A percentile compares a stretch with the other conserved stretches of the same genome.
These are phyloP conservation scores for Hygrocybe punicea DNA, from an alignment of 768 basidiomycete genomes.

Conservation along the genomic window DNA sequence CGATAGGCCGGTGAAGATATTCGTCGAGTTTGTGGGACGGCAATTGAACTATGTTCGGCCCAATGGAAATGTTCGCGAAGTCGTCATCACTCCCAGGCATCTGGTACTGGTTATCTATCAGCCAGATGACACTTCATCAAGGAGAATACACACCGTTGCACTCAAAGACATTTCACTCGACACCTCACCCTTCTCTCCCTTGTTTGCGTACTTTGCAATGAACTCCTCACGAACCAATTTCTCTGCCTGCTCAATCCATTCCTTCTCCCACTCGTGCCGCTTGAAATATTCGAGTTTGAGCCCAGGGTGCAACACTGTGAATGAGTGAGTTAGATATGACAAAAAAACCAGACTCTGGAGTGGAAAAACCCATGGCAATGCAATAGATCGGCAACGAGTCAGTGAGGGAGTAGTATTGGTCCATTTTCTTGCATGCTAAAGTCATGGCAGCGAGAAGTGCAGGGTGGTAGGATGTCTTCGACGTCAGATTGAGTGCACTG, in stretches of 20 bases:
- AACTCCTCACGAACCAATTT: constrained; percentile 17
- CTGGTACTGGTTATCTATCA: not conserved
- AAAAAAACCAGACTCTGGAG: not conserved
- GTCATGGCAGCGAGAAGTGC: constrained; percentile 24
- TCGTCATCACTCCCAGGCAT: not conserved
- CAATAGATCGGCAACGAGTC: constrained; percentile 32
- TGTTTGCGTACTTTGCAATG: not conserved
- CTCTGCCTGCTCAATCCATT: constrained; percentile 24
- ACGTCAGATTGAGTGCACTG: constrained; percentile 8
- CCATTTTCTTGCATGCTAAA: constrained; percentile 28
- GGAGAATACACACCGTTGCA: not conserved
- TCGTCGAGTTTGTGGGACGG: constrained; percentile 19
- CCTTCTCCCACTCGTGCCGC: constrained; percentile 17
- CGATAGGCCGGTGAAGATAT: constrained; percentile 24
- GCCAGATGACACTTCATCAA: not conserved
- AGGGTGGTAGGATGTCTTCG: not conserved
- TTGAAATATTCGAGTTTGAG: constrained; percentile 33
- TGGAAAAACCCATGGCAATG: constrained; percentile 35
- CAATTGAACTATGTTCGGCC: too few relatives aligned
- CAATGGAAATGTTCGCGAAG: constrained; percentile 6
- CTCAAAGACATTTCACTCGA: not conserved
- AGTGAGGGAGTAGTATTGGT: constrained; percentile 32
- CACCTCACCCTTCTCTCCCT: not conserved
- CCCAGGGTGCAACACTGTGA: constrained; percentile 26
- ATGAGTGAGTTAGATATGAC: not conserved